These are phyloP conservation scores for Venturia nashicola DNA, from an alignment of 2,329 filamentous ascomycete genomes.

Conservation along the genomic window DNA sequence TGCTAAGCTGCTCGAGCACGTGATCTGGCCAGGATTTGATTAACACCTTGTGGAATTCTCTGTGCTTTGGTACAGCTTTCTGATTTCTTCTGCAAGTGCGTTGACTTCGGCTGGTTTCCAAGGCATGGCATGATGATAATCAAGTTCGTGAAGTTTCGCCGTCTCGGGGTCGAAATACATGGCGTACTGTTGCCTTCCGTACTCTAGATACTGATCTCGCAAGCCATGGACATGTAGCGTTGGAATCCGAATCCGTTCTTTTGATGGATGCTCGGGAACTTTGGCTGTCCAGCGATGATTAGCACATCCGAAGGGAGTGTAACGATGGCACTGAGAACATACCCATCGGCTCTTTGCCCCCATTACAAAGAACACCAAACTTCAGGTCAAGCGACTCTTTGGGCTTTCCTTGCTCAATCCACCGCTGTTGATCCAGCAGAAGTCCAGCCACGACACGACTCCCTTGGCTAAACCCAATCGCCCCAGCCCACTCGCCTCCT, in stretches of 20 bases:
- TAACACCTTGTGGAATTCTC: not conserved
- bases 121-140: constrained; percentile 12
- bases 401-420: not conserved
- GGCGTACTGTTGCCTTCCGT: constrained; percentile 5
- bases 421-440: constrained; percentile 8
- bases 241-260: constrained; percentile 5
- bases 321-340: not conserved
- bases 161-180: constrained; percentile 6
- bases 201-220: not conserved
- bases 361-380: constrained; percentile 1
- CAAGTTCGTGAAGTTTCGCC: constrained; percentile 7
- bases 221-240: constrained; percentile 10
- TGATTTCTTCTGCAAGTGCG: not conserved
- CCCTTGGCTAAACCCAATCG: constrained; percentile 8
- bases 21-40: not conserved
- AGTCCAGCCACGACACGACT: constrained; percentile 6
- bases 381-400: not conserved
- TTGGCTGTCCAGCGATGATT: not conserved
- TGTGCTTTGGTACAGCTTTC: not conserved
- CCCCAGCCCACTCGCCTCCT: constrained; percentile 3
- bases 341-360: not conserved
- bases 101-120: constrained; percentile 6
- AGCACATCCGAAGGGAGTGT: not conserved
- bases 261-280: not conserved
- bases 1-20: not conserved